Conservation (phyloP, 2,329 filamentous ascomycete species). For the Penicillium frequentans region DNA sequence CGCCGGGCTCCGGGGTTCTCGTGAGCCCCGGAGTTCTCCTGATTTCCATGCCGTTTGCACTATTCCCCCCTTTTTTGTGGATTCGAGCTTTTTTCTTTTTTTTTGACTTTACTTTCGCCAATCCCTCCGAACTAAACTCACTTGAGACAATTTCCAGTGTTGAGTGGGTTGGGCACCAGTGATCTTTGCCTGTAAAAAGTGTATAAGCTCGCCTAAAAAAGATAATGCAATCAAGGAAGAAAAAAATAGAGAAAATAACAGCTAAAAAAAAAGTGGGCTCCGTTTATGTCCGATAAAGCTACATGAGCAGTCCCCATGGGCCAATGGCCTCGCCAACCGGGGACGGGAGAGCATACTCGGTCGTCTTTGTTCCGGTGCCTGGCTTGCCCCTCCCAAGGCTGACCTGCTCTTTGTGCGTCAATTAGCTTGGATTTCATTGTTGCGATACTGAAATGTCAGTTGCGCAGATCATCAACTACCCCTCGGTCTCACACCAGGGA, state of each 20-base stretch:
- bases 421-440: neutral
- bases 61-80: neutral
- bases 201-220: neutral
- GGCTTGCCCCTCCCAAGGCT: neutral
- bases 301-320: neutral
- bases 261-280: neutral
- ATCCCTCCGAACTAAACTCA: neutral
- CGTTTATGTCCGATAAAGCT: neutral
- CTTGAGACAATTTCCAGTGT: neutral
- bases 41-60: neutral
- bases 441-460: neutral
- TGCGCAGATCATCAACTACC: neutral
- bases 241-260: neutral
- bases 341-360: neutral
- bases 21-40: neutral
- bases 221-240: neutral
- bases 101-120: neutral
- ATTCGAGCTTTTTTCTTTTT: neutral
- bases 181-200: neutral
- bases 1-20: conserved; percentile 8
- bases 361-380: neutral
- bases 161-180: conserved; percentile 11
- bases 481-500: conserved; percentile 7
- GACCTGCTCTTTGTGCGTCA: no score
- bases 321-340: neutral